Base-by-base conservation (phyloP, 345 rosid species). In the Arabis alpina region DNA sequence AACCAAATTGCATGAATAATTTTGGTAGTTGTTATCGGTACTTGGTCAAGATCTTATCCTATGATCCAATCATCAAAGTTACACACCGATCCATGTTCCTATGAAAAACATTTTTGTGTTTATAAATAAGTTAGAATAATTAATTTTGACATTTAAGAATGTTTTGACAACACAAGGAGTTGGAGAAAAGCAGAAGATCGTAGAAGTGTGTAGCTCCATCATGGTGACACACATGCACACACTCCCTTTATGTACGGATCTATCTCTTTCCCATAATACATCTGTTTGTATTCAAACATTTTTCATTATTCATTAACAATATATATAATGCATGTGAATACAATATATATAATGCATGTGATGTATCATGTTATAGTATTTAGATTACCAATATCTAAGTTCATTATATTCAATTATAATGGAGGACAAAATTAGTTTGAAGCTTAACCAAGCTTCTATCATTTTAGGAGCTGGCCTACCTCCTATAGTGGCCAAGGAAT, bases 41-140 rank as follows among this genome's bases (percentile, higher is more conserved):
- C 40, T n/a, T 68, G 73, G 56, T 68, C 65, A 68, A 68, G 73
- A 68, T 68, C 73, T 47, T 23, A 48, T 67, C 45, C 37, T 64
- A 24, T 50, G 70, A 68, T 32, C 55, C 25, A 34, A 34, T 34
- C 37, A 34, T 6, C 37, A 34, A 51, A 39, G 56, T 32, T 5
- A 45, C 36, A 8, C 63, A 55, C 72, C 64, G 55, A 56, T 56
- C 56, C 73, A 57, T 68, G 64, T 68, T 68, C 49, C 56, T 36
- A 57, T 36, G 40, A 57, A 23, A 57, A 36, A 1, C 6, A 24
- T 36, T 15, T 25, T 25, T 25, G 14, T 60, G 48, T 47, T 28
- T 23, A 25, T 45, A 41, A 59, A 25, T 42, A 60, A 60, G 9
- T 0, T 13, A 60, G 9, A 60, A 25, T 12, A 42, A 25, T 12